These are phyloP conservation scores for Ogataea polymorpha DNA, from an alignment of 805 yeast species.

Conservation along the genomic window DNA sequence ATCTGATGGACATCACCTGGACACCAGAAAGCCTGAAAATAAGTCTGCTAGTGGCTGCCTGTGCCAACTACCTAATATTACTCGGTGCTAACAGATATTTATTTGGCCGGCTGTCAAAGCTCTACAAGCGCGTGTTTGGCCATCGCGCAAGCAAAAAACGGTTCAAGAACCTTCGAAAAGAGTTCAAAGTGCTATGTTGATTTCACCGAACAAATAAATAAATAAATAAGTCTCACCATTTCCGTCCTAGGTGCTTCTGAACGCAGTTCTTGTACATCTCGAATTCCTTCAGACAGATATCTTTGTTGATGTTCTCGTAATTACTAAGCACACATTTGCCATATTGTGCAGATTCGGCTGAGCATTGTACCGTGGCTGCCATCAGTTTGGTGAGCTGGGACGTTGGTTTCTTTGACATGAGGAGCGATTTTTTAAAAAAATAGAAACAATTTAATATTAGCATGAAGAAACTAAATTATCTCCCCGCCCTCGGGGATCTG, in stretches of 20 bases:
- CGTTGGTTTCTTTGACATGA: slow-evolving; percentile 22
- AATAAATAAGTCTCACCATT: slow-evolving; percentile 18
- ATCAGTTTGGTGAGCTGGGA: slow-evolving; percentile 33
- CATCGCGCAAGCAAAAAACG: slow-evolving; percentile 29
- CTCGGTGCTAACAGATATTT: slow-evolving; percentile 43
- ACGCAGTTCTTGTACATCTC: slow-evolving; percentile 49
- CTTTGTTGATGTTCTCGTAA: slow-evolving; percentile 49
- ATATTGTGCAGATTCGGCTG: slow-evolving; percentile 37
- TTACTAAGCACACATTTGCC: slow-evolving; percentile 53
- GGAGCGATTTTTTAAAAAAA: not conserved
- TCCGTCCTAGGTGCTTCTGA: slow-evolving; percentile 32
- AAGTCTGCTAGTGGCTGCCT: slow-evolving; percentile 45
- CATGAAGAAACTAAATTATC: slow-evolving; percentile 28
- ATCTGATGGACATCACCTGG: slow-evolving; percentile 71
- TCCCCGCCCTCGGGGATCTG: slow-evolving; percentile 30
- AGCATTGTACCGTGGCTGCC: slow-evolving; percentile 30
- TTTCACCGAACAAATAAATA: slow-evolving; percentile 4
- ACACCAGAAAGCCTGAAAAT: slow-evolving; percentile 49
- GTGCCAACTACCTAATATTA: slow-evolving; percentile 48
- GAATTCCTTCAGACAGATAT: slow-evolving; percentile 54
- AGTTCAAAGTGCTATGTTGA: slow-evolving; percentile 21
- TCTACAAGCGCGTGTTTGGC: slow-evolving; percentile 37
- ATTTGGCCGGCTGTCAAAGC: slow-evolving; percentile 39
- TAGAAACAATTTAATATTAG: not conserved
- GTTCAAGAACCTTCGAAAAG: slow-evolving; percentile 38